Conservation (phyloP, 148 eudicot genomes). For the Diospyros lotus region DNA sequence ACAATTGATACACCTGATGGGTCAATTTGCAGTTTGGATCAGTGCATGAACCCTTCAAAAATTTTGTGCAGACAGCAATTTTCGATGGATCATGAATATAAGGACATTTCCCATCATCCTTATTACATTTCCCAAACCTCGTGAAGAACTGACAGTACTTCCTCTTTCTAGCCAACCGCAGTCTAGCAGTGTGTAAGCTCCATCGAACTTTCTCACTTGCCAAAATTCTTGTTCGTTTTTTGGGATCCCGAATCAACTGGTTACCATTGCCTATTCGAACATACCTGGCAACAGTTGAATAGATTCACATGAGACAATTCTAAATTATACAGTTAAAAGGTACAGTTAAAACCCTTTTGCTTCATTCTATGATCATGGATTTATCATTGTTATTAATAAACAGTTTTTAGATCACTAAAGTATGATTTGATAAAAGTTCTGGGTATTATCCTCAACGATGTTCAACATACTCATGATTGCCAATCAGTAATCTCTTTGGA, state of each 20-base stretch:
- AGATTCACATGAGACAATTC: constrained; percentile 1
- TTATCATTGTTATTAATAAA: not conserved
- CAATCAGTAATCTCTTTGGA: constrained; percentile 77
- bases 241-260: constrained; percentile 88
- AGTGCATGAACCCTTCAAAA: constrained; percentile 68
- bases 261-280: constrained; percentile 93
- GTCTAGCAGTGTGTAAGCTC: constrained; percentile 94
- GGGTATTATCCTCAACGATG: not conserved
- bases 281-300: constrained; percentile 49
- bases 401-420: not conserved
- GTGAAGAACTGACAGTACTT: constrained; percentile 93
- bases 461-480: constrained; percentile 81
- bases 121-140: constrained; percentile 93
- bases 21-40: constrained; percentile 84
- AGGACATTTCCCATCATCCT: constrained; percentile 93
- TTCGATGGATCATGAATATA: constrained; percentile 84
- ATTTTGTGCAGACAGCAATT: constrained; percentile 88
- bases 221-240: constrained; percentile 78
- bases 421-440: not conserved
- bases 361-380: not conserved
- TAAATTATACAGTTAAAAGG: not conserved
- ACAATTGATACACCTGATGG: constrained; percentile 64
- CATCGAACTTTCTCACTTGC: constrained; percentile 95
- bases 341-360: not conserved
- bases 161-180: constrained; percentile 70